These are phyloP conservation scores for Zalaria obscura DNA, from an alignment of 2,329 filamentous ascomycete species.

Conservation along the genomic window DNA sequence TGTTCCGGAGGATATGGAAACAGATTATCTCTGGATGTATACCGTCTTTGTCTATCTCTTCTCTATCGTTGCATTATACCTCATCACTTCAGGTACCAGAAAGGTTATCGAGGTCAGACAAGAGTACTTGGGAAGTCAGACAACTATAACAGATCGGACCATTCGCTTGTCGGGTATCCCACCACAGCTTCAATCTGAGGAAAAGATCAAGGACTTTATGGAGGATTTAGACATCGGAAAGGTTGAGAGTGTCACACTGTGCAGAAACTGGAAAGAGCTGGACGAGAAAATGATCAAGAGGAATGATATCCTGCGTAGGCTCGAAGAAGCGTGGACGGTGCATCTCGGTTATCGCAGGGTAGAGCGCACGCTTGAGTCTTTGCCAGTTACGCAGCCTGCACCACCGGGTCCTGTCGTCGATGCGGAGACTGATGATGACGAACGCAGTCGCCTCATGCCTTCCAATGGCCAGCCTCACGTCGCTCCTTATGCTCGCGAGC, in stretches of 20 bases:
- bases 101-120: slow-evolving; percentile 77
- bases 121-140: slow-evolving; percentile 82
- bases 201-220: slow-evolving; percentile 71
- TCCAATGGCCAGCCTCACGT: slow-evolving; percentile 30
- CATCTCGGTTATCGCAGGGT: slow-evolving; percentile 47
- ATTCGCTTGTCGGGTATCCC: slow-evolving; percentile 87
- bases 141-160: slow-evolving; percentile 89
- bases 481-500: slow-evolving; percentile 28
- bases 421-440: slow-evolving; percentile 23
- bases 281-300: slow-evolving; percentile 61
- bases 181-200: slow-evolving; percentile 60
- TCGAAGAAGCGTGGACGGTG: slow-evolving; percentile 75
- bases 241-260: slow-evolving; percentile 77
- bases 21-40: slow-evolving; percentile 76
- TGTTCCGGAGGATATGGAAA: slow-evolving; percentile 17
- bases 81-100: slow-evolving; percentile 70
- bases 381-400: slow-evolving; percentile 36
- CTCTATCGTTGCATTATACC: slow-evolving; percentile 64
- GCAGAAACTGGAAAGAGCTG: slow-evolving; percentile 71
- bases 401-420: slow-evolving; percentile 17
- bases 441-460: slow-evolving; percentile 45
- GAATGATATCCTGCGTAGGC: slow-evolving; percentile 47
- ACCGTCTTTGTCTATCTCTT: slow-evolving; percentile 92
- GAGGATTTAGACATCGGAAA: slow-evolving; percentile 80
- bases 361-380: slow-evolving; percentile 30